Percentiles rank a stretch among this genome's conserved stretches.
phyloP scores from a whole-genome alignment of 192 early-diverging fungal species.

The Coemansia sp. region DNA sequence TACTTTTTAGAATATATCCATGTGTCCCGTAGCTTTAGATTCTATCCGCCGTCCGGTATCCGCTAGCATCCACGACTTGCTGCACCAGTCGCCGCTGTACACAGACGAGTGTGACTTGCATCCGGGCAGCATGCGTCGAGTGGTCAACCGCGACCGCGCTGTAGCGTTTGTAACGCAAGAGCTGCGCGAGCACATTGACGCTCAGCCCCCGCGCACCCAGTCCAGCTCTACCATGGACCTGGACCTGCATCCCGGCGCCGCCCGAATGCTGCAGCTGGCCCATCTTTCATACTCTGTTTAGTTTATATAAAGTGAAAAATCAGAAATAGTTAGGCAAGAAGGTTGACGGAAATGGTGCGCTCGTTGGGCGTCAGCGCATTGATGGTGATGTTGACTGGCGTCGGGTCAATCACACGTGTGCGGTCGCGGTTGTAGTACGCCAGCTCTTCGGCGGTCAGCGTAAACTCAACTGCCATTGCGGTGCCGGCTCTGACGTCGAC shows the following conservation, averaged over 20 bases:
- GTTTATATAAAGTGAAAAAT: not conserved
- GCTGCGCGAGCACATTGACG: no score
- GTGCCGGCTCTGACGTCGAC: slow-evolving; percentile 17
- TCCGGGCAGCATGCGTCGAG: slow-evolving; percentile 42
- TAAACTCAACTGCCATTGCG: slow-evolving; percentile 23
- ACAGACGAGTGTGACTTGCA: slow-evolving; percentile 50
- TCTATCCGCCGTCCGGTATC: not conserved
- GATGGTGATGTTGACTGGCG: slow-evolving; percentile 33
- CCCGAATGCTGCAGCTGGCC: not conserved
- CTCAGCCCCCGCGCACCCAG: no score
- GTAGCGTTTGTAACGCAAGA: not conserved
- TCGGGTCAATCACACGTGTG: slow-evolving; percentile 27
- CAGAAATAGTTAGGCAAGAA: slow-evolving; percentile 5
- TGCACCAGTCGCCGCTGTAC: slow-evolving; percentile 37
- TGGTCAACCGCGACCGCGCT: slow-evolving; percentile 27
- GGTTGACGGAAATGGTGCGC: slow-evolving; percentile 20
- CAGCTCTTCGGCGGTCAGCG: slow-evolving; percentile 40
- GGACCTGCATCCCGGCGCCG: slow-evolving; percentile 26
- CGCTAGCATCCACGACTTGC: slow-evolving; percentile 7
- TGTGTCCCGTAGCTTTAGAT: slow-evolving; percentile 36
- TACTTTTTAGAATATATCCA: not conserved
- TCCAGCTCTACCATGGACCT: not conserved
- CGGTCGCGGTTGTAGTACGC: slow-evolving; percentile 33
- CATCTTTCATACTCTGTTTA: not conserved
- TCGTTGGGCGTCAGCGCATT: slow-evolving; percentile 37